phyloP scores from a whole-genome alignment of 1,284 basidiomycete species.

The Puccinia hordei region DNA sequence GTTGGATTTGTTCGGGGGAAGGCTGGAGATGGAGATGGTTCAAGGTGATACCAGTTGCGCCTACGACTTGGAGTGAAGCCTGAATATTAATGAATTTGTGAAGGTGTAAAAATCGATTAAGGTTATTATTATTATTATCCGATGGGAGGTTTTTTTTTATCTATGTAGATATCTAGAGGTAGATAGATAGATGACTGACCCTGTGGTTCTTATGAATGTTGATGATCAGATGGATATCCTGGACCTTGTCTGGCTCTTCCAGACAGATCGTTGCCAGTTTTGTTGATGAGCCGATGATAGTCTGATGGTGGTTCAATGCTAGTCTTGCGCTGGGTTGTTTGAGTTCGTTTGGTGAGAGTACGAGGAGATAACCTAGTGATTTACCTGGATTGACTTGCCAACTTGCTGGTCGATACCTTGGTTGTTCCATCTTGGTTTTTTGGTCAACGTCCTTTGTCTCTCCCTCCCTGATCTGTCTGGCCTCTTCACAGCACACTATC shows the following conservation, averaged over 20 bases:
- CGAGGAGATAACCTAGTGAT: constrained; percentile 4
- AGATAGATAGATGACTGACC: too few species aligned
- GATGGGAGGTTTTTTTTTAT: too few species aligned
- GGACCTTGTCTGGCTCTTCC: background rate
- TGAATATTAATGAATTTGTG: background rate
- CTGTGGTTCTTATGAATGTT: background rate
- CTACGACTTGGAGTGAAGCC: constrained; percentile 18
- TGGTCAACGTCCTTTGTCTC: too few species aligned
- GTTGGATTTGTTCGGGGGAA: background rate
- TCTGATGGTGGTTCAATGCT: background rate
- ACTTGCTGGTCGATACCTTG: too few species aligned
- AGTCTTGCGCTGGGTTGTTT: background rate
- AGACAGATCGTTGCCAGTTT: constrained; percentile 1
- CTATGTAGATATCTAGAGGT: too few species aligned
- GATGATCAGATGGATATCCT: constrained; percentile 9
- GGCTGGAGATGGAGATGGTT: background rate
- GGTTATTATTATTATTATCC: too few species aligned
- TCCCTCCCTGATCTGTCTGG: too few species aligned
- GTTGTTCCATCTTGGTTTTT: too few species aligned
- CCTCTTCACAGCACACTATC: too few species aligned
- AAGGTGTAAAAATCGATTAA: too few species aligned
- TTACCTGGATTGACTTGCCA: too few species aligned
- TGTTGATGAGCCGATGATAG: background rate
- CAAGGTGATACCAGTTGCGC: constrained; percentile 3
- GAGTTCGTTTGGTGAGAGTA: background rate